These are phyloP conservation scores for Diatrype stigma DNA, from an alignment of 2,329 filamentous ascomycete genomes.

Conservation along the genomic window DNA sequence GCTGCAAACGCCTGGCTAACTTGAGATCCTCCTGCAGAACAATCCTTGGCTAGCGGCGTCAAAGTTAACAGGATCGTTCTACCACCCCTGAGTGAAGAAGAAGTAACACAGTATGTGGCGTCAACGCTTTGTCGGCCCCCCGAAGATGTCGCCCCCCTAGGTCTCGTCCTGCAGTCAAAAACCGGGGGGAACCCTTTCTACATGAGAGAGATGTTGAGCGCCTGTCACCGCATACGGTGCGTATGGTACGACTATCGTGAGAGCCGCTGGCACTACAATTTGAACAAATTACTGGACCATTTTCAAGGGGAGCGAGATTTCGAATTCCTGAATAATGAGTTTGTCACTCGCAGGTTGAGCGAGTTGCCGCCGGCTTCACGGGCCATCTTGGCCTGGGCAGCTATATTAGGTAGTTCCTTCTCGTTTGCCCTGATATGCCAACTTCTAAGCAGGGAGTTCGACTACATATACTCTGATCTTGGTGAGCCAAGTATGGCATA, in stretches of 20 bases:
- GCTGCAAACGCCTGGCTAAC: constrained; percentile 6
- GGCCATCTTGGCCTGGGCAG: constrained; percentile 80
- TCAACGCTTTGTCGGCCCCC: constrained; percentile 71
- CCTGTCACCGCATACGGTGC: constrained; percentile 79
- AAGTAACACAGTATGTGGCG: constrained; percentile 79
- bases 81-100: constrained; percentile 68
- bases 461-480: constrained; percentile 48
- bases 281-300: constrained; percentile 81
- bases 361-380: constrained; percentile 73
- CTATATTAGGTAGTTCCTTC: constrained; percentile 76
- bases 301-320: constrained; percentile 77
- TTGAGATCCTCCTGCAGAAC: constrained; percentile 32
- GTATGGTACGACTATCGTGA: constrained; percentile 88
- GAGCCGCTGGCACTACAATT: constrained; percentile 76
- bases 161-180: constrained; percentile 83
- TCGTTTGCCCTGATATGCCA: constrained; percentile 77
- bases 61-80: constrained; percentile 68
- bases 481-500: constrained; percentile 23
- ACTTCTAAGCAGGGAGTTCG: constrained; percentile 71
- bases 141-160: constrained; percentile 71
- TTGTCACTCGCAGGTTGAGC: constrained; percentile 71
- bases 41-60: constrained; percentile 43
- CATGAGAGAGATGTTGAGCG: constrained; percentile 83
- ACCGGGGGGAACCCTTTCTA: constrained; percentile 88
- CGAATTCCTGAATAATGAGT: constrained; percentile 75